phyloP scores from a whole-genome alignment of 768 basidiomycete species.

The Mycena maculata region DNA sequence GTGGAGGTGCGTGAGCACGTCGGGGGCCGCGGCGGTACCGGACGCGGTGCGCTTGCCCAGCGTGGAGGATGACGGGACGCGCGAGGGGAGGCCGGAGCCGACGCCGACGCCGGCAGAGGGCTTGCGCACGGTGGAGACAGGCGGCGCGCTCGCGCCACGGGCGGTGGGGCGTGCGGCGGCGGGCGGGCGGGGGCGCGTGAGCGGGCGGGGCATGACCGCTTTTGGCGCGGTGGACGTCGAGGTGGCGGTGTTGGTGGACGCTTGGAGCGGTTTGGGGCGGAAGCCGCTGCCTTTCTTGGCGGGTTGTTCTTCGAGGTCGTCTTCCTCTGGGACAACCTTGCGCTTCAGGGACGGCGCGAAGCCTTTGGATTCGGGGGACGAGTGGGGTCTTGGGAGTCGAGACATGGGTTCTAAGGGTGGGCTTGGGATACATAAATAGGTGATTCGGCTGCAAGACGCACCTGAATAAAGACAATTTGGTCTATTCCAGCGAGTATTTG shows the following conservation, averaged over 20 bases:
- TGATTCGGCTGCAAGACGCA: background rate
- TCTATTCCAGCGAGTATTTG: background rate
- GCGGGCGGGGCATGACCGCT: conserved; percentile 22
- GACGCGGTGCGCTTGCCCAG: conserved; percentile 21
- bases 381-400: conserved; percentile 30
- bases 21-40: conserved; percentile 21
- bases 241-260: conserved; percentile 11
- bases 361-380: conserved; percentile 28
- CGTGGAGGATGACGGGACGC: conserved; percentile 21
- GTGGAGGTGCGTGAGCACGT: conserved; percentile 33
- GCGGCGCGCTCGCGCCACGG: conserved; percentile 28
- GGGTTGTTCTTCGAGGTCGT: conserved; percentile 30
- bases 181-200: conserved; percentile 28
- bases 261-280: conserved; percentile 30
- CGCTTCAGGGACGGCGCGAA: conserved; percentile 31
- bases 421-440: background rate
- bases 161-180: conserved; percentile 29
- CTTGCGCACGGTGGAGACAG: conserved; percentile 26
- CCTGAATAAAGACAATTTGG: background rate
- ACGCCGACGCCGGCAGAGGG: conserved; percentile 23
- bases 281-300: conserved; percentile 27
- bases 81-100: conserved; percentile 22
- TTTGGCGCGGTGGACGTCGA: conserved; percentile 9
- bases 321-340: conserved; percentile 32
- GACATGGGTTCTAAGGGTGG: conserved; percentile 8